Percentiles rank a stretch among this genome's conserved stretches.
Conservation (phyloP, 2,329 filamentous ascomycete species). For the Tolypocladium inflatum region DNA sequence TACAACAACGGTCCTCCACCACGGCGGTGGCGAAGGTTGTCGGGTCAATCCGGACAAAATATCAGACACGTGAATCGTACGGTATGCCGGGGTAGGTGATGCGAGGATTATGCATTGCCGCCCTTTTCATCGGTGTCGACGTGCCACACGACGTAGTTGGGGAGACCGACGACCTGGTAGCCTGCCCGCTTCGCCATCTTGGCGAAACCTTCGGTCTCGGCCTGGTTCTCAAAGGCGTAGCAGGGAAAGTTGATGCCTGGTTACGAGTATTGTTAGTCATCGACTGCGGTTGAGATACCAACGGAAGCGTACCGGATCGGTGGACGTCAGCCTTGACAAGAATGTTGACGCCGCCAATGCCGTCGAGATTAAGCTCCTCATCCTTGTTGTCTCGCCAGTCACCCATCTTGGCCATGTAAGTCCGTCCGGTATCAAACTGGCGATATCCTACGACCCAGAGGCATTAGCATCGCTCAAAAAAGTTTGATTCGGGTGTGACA, state of each 20-base stretch:
- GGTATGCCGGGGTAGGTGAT: conserved; percentile 1
- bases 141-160: conserved; percentile 98
- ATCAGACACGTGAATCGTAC: conserved; percentile 13
- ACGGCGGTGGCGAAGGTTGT: conserved; percentile 7
- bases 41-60: conserved; percentile 10
- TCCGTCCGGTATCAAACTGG: conserved; percentile 82
- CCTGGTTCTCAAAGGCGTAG: conserved; percentile 97
- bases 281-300: neutral
- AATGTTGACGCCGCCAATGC: conserved; percentile 94
- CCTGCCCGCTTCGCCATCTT: conserved; percentile 97
- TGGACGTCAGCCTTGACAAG: conserved; percentile 97
- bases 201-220: conserved; percentile 96
- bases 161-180: conserved; percentile 83
- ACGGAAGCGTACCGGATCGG: conserved; percentile 60
- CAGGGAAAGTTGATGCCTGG: conserved; percentile 92
- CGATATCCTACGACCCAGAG: conserved; percentile 61
- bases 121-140: conserved; percentile 93
- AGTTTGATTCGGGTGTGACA: conserved; percentile 1
- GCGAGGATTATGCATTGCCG: conserved; percentile 52
- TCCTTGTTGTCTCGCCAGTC: conserved; percentile 91
- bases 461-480: conserved; percentile 9
- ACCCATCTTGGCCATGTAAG: conserved; percentile 83
- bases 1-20: conserved; percentile 11
- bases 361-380: conserved; percentile 84
- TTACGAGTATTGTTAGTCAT: neutral